phyloP scores from a whole-genome alignment of 2,329 filamentous ascomycete species.

The Bipolaris oryzae region DNA sequence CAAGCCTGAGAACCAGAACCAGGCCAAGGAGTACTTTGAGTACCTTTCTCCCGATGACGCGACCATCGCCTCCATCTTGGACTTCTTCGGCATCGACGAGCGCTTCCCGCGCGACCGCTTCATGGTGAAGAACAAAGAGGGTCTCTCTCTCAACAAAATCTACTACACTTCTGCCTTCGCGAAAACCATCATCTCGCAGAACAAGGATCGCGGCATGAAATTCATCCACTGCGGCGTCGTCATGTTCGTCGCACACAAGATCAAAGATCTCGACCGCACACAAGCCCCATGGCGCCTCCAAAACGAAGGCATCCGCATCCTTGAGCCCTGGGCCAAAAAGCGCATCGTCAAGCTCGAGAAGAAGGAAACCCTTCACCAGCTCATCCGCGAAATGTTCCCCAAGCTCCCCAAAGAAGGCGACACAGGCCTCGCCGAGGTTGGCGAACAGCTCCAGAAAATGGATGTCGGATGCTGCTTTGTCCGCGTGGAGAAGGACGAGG shows the following conservation, averaged over 20 bases:
- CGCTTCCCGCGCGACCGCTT: constrained; percentile 90
- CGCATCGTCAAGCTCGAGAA: constrained; percentile 77
- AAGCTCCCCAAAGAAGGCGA: constrained; percentile 78
- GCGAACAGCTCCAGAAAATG: constrained; percentile 77
- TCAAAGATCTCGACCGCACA: constrained; percentile 96
- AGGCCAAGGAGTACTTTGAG: constrained; percentile 87
- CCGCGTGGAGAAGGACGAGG: constrained; percentile 75
- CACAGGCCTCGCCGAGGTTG: constrained; percentile 83
- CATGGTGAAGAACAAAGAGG: constrained; percentile 92
- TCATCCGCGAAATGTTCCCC: constrained; percentile 96
- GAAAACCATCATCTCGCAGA: constrained; percentile 81
- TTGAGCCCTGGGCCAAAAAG: constrained; percentile 87
- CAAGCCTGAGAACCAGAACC: constrained; percentile 57
- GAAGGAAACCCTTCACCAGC: constrained; percentile 77
- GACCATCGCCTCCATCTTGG: constrained; percentile 76
- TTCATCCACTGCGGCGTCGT: constrained; percentile 97
- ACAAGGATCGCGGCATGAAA: constrained; percentile 89
- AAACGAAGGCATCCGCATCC: constrained; percentile 87
- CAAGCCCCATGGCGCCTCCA: constrained; percentile 94
- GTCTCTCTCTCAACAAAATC: constrained; percentile 88
- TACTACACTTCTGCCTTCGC: constrained; percentile 92
- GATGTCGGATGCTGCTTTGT: constrained; percentile 91
- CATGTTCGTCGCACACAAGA: constrained; percentile 73
- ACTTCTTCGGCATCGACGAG: constrained; percentile 83
- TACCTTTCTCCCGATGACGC: constrained; percentile 77